Evolutionary conservation across 176 grass and related monocot genomes (phyloP).

Genomic region (Oryza punctata): DNA sequence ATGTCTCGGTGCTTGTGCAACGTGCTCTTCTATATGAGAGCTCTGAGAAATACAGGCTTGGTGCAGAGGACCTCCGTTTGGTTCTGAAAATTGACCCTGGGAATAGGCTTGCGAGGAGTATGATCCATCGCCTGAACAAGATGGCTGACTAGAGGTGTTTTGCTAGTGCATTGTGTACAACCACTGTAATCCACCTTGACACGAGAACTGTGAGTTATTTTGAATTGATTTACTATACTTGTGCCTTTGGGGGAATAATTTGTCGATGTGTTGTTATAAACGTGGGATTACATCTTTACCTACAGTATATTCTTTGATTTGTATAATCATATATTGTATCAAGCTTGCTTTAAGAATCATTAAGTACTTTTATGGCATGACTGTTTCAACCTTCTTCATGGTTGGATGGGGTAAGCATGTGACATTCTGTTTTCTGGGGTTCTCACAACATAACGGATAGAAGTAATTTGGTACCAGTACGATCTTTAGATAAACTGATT

Average conservation of each 20-base stretch:
- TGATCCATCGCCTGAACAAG: constrained; percentile 91
- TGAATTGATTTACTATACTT: constrained; percentile 44
- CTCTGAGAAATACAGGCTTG: constrained; percentile 90
- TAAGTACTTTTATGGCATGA: constrained; percentile 2
- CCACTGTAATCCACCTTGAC: constrained; percentile 38
- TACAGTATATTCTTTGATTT: constrained; percentile 56
- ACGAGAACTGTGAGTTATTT: constrained; percentile 44
- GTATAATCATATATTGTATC: constrained; percentile 54
- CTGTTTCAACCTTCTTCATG: background rate
- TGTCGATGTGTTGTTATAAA: constrained; percentile 34
- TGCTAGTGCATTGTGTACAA: constrained; percentile 38
- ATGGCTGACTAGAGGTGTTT: constrained; percentile 79
- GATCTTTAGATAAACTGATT: constrained; percentile 10
- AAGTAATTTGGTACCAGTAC: background rate
- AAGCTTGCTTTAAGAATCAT: constrained; percentile 39
- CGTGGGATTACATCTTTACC: constrained; percentile 31
- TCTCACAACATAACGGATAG: background rate
- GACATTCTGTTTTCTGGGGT: background rate
- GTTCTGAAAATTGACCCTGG: constrained; percentile 96
- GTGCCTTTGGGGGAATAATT: constrained; percentile 43
- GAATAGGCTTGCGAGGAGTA: constrained; percentile 94
- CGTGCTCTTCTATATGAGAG: constrained; percentile 97
- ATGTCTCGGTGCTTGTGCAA: constrained; percentile 80
- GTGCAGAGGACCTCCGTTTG: constrained; percentile 89
- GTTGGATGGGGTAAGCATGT: background rate